Conservation (phyloP, 2,329 filamentous ascomycete genomes). For the Fusarium fracticaudum region DNA sequence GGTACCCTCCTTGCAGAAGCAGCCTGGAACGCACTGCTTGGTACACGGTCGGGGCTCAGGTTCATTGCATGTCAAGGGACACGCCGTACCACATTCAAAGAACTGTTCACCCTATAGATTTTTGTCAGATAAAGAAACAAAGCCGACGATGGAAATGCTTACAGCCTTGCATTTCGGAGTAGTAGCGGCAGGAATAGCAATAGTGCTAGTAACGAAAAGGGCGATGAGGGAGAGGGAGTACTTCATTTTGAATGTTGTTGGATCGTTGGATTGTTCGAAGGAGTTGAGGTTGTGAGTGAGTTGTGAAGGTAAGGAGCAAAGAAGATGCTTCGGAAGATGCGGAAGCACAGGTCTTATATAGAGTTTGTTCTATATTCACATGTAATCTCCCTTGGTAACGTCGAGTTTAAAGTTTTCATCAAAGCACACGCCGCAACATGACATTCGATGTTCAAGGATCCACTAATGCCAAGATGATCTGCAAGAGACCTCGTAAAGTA, state of each 20-base stretch:
- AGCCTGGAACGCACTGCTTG: neutral
- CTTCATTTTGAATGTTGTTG: neutral
- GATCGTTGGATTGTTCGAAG: neutral
- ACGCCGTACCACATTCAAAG: neutral
- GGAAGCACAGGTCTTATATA: neutral
- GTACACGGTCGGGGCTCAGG: neutral
- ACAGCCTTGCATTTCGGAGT: neutral
- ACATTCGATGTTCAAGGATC: neutral
- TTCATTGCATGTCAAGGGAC: neutral
- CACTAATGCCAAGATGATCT: neutral
- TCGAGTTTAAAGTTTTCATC: neutral
- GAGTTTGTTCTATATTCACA: no score
- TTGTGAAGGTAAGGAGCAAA: neutral
- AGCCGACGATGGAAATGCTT: no score
- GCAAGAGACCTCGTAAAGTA: neutral
- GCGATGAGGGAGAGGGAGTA: neutral
- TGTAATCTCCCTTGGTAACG: neutral
- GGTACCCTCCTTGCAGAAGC: neutral
- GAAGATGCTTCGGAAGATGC: neutral
- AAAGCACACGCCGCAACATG: neutral
- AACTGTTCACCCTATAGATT: neutral
- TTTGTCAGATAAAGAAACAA: accelerated
- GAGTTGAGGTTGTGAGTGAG: no score
- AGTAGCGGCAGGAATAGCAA: neutral
- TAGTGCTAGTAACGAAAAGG: neutral